A percentile compares a stretch with the other conserved stretches of the same genome.
Conservation (phyloP, 2,329 filamentous ascomycete genomes). For the Fusarium sp. region DNA sequence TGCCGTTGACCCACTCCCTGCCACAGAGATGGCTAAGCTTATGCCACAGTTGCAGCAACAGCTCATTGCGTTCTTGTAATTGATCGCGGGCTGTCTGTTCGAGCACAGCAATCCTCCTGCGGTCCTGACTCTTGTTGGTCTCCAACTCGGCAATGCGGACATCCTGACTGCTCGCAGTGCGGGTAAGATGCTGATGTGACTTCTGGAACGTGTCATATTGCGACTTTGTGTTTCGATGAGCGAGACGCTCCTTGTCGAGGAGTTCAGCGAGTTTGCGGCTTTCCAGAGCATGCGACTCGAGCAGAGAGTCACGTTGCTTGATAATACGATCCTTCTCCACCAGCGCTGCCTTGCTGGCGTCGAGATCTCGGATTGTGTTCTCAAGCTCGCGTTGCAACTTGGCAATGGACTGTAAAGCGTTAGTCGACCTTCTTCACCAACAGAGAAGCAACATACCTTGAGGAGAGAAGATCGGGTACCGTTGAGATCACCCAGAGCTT, state of each 20-base stretch:
- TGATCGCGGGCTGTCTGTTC: constrained; percentile 89
- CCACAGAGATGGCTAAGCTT: constrained; percentile 87
- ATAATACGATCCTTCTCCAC: constrained; percentile 93
- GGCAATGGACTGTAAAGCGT: constrained; percentile 73
- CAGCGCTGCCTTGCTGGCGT: constrained; percentile 78
- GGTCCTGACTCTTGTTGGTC: constrained; percentile 78
- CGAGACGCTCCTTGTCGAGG: constrained; percentile 88
- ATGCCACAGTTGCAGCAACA: constrained; percentile 91
- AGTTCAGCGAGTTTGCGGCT: constrained; percentile 85
- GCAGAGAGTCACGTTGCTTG: constrained; percentile 85
- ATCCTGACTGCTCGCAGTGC: constrained; percentile 87
- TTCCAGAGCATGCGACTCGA: constrained; percentile 91
- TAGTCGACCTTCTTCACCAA: constrained; percentile 14
- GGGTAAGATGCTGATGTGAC: constrained; percentile 86
- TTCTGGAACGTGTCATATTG: constrained; percentile 90
- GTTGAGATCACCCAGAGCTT: constrained; percentile 87
- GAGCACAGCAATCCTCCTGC: constrained; percentile 77
- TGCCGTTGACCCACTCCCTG: constrained; percentile 89
- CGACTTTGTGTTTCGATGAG: constrained; percentile 85
- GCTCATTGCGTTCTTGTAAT: constrained; percentile 86
- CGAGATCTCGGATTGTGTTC: constrained; percentile 83
- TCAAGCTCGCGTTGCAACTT: constrained; percentile 91
- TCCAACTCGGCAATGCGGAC: constrained; percentile 88
- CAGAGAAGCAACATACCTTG: constrained; percentile 63
- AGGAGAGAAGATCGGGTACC: constrained; percentile 88